Conservation (phyloP, 2,329 filamentous ascomycete genomes). For the Clarireedia monteithiana region DNA sequence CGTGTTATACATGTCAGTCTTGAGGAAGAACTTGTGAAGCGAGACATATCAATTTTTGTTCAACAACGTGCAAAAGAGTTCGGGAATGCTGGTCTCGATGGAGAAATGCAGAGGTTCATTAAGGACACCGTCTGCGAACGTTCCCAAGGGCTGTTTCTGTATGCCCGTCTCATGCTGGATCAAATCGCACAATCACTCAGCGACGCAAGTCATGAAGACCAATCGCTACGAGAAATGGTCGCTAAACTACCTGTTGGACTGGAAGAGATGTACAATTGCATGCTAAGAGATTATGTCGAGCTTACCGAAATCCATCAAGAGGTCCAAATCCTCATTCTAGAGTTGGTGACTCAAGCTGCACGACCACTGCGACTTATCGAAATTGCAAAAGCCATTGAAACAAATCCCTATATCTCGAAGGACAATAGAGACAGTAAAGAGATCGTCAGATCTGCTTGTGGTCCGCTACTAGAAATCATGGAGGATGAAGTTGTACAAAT, state of each 20-base stretch:
- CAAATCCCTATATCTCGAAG: not conserved
- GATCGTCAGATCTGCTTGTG: conserved; percentile 32
- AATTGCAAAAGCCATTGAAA: conserved; percentile 1
- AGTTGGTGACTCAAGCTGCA: conserved; percentile 19
- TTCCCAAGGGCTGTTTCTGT: conserved; percentile 4
- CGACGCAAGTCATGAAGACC: not conserved
- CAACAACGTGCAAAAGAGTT: not conserved
- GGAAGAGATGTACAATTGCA: conserved; percentile 23
- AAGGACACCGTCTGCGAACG: not conserved
- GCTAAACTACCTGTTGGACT: conserved; percentile 15
- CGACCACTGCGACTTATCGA: conserved; percentile 17
- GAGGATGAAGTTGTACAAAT: conserved; percentile 38
- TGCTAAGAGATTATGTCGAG: conserved; percentile 15
- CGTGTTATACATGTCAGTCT: conserved; percentile 32
- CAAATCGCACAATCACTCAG: not conserved
- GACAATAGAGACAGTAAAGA: conserved; percentile 26
- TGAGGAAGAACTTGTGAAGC: conserved; percentile 30
- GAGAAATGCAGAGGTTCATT: not conserved
- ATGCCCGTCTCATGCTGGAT: conserved; percentile 8
- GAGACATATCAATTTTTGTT: conserved; percentile 24
- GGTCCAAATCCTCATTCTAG: conserved; percentile 18
- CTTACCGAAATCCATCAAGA: not conserved
- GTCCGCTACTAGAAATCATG: conserved; percentile 36
- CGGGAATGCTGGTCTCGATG: not conserved
- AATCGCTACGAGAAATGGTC: not conserved